Conservation (phyloP, 2,329 filamentous ascomycete genomes). For the Pseudogymnoascus sp. region DNA sequence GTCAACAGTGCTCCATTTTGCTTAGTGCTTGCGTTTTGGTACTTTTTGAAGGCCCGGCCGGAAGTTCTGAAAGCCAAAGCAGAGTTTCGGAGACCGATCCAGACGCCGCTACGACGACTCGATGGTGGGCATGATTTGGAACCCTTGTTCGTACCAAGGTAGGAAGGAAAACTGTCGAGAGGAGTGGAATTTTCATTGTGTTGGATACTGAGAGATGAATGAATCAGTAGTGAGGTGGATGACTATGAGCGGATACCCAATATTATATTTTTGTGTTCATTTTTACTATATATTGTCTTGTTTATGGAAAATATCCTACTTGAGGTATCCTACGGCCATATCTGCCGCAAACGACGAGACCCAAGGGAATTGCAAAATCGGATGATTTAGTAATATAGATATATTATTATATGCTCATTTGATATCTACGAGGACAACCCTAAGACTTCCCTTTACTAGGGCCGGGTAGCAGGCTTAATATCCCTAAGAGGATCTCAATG, state of each 20-base stretch:
- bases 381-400: too few species aligned
- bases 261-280: not conserved
- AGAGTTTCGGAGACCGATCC: not conserved
- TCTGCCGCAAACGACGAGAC: too few species aligned
- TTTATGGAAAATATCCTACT: too few species aligned
- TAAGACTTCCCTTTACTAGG: not conserved
- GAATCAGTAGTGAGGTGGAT: not conserved
- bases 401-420: not conserved
- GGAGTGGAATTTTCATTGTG: not conserved
- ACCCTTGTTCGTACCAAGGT: not conserved
- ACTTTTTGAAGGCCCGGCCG: not conserved
- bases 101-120: not conserved
- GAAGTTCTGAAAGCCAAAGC: not conserved
- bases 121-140: not conserved
- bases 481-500: not conserved
- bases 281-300: not conserved
- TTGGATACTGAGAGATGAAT: not conserved
- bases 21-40: not conserved
- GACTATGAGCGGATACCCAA: not conserved
- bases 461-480: not conserved
- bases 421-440: not conserved
- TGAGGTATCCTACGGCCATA: too few species aligned
- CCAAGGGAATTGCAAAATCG: too few species aligned
- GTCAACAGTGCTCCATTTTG: not conserved
- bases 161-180: not conserved